These are phyloP conservation scores for Ceratobasidium papillatum DNA, from an alignment of 1,284 basidiomycete species.

Conservation along the genomic window DNA sequence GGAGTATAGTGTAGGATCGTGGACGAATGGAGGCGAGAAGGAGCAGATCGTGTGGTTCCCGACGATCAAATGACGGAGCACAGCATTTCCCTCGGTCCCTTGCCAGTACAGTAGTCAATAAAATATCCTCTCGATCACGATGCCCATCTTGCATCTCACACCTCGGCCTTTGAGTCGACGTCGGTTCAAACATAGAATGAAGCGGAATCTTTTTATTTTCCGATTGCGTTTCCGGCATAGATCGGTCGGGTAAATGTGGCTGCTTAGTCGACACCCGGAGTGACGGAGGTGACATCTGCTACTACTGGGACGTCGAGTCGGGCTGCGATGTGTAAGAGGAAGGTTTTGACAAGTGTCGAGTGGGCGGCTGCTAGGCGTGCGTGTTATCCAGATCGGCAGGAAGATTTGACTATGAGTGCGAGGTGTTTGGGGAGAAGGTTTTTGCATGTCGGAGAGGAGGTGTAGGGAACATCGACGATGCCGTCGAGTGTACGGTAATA, in stretches of 20 bases:
- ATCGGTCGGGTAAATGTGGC: slow-evolving; percentile 92
- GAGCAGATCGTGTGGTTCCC: too few species aligned
- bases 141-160: too few species aligned
- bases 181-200: too few species aligned
- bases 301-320: slow-evolving; percentile 85
- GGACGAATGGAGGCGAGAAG: too few species aligned
- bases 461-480: slow-evolving; percentile 57
- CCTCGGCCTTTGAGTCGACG: too few species aligned
- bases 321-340: slow-evolving; percentile 90
- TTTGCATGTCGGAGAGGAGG: slow-evolving; percentile 59
- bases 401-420: slow-evolving; percentile 56
- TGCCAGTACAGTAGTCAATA: too few species aligned
- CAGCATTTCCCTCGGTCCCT: too few species aligned
- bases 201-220: too few species aligned
- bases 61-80: too few species aligned
- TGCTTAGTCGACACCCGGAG: slow-evolving; percentile 67
- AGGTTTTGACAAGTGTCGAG: slow-evolving; percentile 75
- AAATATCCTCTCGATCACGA: too few species aligned
- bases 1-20: too few species aligned
- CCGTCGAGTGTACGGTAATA: slow-evolving; percentile 57
- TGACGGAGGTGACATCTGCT: slow-evolving; percentile 89
- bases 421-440: slow-evolving; percentile 59
- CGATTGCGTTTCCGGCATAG: slow-evolving; percentile 98
- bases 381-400: slow-evolving; percentile 60
- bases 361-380: slow-evolving; percentile 91